Percentiles rank a stretch among this genome's conserved stretches.
Conservation (phyloP, 768 basidiomycete genomes). For the Rhodosporidiobolus sp. region DNA sequence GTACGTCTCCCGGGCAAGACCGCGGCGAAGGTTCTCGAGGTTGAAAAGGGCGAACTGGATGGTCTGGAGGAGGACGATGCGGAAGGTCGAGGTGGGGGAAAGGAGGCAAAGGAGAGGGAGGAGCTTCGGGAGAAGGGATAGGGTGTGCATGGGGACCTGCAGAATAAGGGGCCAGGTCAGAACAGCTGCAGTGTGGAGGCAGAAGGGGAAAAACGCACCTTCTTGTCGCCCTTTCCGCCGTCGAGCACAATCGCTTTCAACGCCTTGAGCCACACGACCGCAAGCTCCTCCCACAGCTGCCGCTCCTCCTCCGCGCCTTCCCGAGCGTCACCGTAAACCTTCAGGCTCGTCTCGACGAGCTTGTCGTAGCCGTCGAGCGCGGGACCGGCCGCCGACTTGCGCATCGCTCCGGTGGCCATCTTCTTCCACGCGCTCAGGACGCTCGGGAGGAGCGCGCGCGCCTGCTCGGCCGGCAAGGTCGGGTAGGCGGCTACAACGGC, state of each 20-base stretch:
- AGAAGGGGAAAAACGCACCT: slow-evolving; percentile 11
- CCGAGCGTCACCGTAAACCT: background rate
- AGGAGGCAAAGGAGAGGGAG: slow-evolving; percentile 24
- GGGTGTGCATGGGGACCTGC: slow-evolving; percentile 31
- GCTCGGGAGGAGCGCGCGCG: background rate
- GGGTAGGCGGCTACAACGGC: slow-evolving; percentile 8
- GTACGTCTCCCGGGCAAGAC: slow-evolving; percentile 36
- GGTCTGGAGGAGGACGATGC: slow-evolving; percentile 16
- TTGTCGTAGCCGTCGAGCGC: slow-evolving; percentile 34
- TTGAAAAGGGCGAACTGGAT: slow-evolving; percentile 37
- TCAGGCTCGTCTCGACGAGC: slow-evolving; percentile 12
- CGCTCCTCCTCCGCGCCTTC: background rate
- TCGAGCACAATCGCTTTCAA: slow-evolving; percentile 13
- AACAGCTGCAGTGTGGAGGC: background rate
- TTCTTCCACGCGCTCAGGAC: slow-evolving; percentile 6
- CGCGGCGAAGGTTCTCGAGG: slow-evolving; percentile 38
- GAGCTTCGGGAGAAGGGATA: slow-evolving; percentile 27
- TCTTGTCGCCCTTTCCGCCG: slow-evolving; percentile 35
- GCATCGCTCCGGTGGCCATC: slow-evolving; percentile 16
- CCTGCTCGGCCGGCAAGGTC: too few relatives aligned
- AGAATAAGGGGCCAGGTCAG: too few relatives aligned
- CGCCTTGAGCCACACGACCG: slow-evolving; percentile 22
- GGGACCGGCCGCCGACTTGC: slow-evolving; percentile 32
- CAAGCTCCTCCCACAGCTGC: slow-evolving; percentile 18
- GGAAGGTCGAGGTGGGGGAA: background rate